Evolutionary conservation across 257 asterid genomes (phyloP), one percentile per base, ranked within the genome.

Genomic region (Fraxinus pennsylvanica): DNA sequence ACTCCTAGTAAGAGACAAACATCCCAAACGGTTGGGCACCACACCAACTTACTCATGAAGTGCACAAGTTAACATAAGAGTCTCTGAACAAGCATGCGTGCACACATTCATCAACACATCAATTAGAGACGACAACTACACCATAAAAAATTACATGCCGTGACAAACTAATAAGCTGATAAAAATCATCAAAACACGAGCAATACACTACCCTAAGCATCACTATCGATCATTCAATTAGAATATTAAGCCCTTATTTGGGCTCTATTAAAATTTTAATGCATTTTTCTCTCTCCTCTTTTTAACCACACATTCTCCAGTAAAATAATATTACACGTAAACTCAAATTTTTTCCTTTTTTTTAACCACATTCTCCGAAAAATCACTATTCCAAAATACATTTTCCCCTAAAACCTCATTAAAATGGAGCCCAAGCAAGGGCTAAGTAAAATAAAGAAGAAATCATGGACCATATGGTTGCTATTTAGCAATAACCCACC

Each of bases 401-500:
- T 32, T 32, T 3, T 3, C 35, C 35, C 35, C 35, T 32, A 32
- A 32, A 32, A 32, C 35, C 35, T 32, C 35, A 3, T 32, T 32
- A 32, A 32, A 32, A 30, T 30, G 32, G 32, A 30, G 32, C 32
- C 32, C 32, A 30, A 30, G 1, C 32, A 30, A 30, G 32, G 32
- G 32, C 6, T 6, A 36, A 36, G 41, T 36, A 8, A 32, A 19
- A 22, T 63, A 63, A 59, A 59, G 67, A 6, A 21, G 67, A 38
- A 43, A 39, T 33, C 68, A 76, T 35, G 47, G 39, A n/a, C 39
- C 25, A 73, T 27, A 13, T 59, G 69, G 68, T 71, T 65, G 54
- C 21, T 19, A 30, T n/a, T 30, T 50, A 61, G 74, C 54, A 29
- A 74, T 70, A 38, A 72, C 78, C 54, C 84, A 92, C 99, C 98